These are phyloP conservation scores for Hawksworthiomyces lignivorus DNA, from an alignment of 2,329 filamentous ascomycete species.

Conservation along the genomic window DNA sequence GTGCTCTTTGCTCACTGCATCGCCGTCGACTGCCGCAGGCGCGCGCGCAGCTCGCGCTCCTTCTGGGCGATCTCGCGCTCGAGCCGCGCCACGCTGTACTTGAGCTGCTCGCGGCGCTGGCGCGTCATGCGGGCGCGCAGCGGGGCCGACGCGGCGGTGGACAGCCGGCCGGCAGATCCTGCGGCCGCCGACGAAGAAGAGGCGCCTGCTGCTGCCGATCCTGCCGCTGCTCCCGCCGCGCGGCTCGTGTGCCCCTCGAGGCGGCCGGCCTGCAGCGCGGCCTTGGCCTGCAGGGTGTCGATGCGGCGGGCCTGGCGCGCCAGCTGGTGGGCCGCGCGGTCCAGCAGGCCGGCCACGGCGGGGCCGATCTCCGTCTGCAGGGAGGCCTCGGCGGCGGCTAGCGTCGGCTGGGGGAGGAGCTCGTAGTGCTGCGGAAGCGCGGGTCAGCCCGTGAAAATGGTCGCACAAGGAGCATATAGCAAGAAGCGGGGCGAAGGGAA, in stretches of 20 bases:
- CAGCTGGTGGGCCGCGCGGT: constrained; percentile 74
- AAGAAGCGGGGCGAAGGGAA: neutral
- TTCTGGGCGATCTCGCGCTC: constrained; percentile 80
- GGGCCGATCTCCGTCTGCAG: constrained; percentile 87
- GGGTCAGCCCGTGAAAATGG: neutral
- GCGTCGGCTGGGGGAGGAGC: constrained; percentile 75
- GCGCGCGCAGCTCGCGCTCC: constrained; percentile 50
- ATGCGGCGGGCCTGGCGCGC: constrained; percentile 78
- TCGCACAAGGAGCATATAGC: too few species aligned
- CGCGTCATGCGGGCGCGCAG: constrained; percentile 53
- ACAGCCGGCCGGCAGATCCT: too few species aligned
- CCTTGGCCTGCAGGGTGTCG: constrained; percentile 73
- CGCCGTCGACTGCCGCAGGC: constrained; percentile 23
- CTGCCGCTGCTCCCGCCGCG: constrained; percentile 13
- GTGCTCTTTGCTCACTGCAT: too few species aligned
- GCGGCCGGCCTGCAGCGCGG: constrained; percentile 73
- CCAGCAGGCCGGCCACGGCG: constrained; percentile 69
- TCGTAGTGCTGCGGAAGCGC: constrained; percentile 66
- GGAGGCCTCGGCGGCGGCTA: constrained; percentile 73
- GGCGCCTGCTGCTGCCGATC: constrained; percentile 17
- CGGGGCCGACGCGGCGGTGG: constrained; percentile 26
- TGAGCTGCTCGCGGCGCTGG: constrained; percentile 76
- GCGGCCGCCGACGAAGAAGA: too few species aligned
- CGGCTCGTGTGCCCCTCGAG: constrained; percentile 28
- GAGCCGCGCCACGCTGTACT: constrained; percentile 78